These are phyloP conservation scores for Erythrophleum fordii DNA, from an alignment of 306 rosid genomes.

Conservation along the genomic window DNA sequence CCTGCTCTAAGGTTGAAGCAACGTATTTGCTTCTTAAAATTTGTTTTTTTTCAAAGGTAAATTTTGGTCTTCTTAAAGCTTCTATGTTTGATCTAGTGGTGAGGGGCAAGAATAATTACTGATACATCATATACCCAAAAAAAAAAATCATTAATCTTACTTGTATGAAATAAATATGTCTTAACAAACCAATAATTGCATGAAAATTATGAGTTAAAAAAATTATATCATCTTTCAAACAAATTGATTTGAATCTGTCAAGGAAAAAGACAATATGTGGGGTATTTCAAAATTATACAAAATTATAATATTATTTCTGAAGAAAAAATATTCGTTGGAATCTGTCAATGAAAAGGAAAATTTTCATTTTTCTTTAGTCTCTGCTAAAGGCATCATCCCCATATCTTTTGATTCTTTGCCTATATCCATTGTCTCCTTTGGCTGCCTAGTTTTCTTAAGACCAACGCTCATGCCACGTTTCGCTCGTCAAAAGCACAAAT, in stretches of 20 bases:
- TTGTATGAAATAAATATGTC: not conserved
- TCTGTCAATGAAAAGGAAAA: constrained; percentile 12
- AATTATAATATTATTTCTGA: not conserved
- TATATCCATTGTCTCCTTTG: constrained; percentile 1
- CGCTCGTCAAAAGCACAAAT: not conserved
- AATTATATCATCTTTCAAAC: not conserved
- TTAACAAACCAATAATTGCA: not conserved
- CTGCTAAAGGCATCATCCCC: not conserved
- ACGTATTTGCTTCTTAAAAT: not conserved
- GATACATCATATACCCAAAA: not conserved
- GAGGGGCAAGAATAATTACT: not conserved
- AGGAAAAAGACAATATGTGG: not conserved
- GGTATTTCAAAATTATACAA: not conserved
- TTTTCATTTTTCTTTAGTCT: not conserved
- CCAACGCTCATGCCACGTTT: not conserved
- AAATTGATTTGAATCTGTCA: constrained; percentile 2
- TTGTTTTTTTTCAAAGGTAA: not conserved
- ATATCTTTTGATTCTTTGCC: not conserved
- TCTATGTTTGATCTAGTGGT: not conserved
- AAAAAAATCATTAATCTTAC: not conserved
- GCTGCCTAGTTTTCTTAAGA: not conserved
- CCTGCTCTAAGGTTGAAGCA: not conserved
- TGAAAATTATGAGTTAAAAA: not conserved
- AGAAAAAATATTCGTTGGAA: not conserved
- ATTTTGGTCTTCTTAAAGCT: not conserved